phyloP scores from a whole-genome alignment of 2,329 filamentous ascomycete species.

The Arthrobotrys sinensis region DNA sequence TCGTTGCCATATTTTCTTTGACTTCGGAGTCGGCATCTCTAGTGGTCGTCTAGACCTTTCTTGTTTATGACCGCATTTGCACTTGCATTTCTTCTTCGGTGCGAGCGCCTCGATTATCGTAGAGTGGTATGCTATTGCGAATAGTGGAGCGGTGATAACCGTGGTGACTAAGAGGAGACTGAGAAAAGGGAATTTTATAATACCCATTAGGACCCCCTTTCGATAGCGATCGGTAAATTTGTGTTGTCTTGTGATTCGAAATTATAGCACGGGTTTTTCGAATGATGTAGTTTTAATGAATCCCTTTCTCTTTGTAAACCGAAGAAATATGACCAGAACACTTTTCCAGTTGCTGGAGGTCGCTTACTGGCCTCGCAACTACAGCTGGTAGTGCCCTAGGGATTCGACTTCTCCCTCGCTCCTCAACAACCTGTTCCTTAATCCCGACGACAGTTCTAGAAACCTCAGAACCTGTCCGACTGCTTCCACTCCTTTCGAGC shows the following conservation, averaged over 20 bases:
- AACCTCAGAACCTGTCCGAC: background rate
- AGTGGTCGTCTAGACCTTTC: background rate
- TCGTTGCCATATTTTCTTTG: constrained; percentile 14
- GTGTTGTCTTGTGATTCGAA: background rate
- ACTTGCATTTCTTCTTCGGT: background rate
- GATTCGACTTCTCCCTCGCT: constrained; percentile 17
- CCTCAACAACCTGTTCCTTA: background rate
- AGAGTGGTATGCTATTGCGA: constrained; percentile 15
- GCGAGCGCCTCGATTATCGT: background rate
- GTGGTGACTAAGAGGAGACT: constrained; percentile 15
- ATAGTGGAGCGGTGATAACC: background rate
- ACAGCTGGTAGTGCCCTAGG: background rate
- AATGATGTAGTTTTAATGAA: background rate
- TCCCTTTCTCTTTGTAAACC: background rate
- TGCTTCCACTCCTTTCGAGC: constrained; percentile 8
- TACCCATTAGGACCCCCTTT: background rate
- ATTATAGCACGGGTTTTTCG: background rate
- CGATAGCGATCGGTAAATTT: too few relatives aligned
- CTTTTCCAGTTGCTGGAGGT: background rate
- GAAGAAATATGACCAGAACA: background rate
- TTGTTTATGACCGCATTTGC: background rate
- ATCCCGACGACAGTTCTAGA: background rate
- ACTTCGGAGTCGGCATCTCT: constrained; percentile 15
- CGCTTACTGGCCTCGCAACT: background rate
- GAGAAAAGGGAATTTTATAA: constrained; percentile 6